These are phyloP conservation scores for Teratosphaeria viscida DNA, from an alignment of 2,329 filamentous ascomycete genomes.

Conservation along the genomic window DNA sequence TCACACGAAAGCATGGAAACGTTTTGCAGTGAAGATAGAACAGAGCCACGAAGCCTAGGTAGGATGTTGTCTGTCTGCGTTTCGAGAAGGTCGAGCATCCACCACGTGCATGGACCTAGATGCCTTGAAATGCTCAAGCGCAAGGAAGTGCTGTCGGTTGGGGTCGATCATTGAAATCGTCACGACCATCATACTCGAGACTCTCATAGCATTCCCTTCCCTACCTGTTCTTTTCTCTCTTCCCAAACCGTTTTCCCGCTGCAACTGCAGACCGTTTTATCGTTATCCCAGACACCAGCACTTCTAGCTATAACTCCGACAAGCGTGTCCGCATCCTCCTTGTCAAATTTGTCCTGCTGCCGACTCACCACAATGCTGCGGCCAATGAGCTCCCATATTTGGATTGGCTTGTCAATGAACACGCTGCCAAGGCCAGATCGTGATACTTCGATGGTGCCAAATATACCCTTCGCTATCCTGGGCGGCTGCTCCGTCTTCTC, in stretches of 20 bases:
- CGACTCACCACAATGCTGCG: constrained; percentile 80
- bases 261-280: constrained; percentile 96
- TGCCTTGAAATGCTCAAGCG: not conserved
- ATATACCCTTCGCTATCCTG: constrained; percentile 47
- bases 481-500: constrained; percentile 34
- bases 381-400: constrained; percentile 94
- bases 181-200: not conserved
- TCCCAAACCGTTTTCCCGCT: constrained; percentile 98
- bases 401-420: constrained; percentile 71
- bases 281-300: constrained; percentile 97
- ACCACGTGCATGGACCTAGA: not conserved
- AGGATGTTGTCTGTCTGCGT: not conserved
- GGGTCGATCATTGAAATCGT: not conserved
- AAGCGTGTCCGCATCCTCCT: constrained; percentile 73
- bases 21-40: not conserved
- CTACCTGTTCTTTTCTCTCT: constrained; percentile 80
- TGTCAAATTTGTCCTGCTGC: constrained; percentile 39
- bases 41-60: not conserved
- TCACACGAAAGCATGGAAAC: not conserved
- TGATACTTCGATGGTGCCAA: constrained; percentile 68
- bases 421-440: constrained; percentile 64
- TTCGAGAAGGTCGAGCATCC: not conserved
- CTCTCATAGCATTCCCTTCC: constrained; percentile 72
- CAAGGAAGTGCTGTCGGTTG: not conserved
- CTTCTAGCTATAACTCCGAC: constrained; percentile 91